Conservation (phyloP, 2,329 filamentous ascomycete species). For the Lojkania enalia region DNA sequence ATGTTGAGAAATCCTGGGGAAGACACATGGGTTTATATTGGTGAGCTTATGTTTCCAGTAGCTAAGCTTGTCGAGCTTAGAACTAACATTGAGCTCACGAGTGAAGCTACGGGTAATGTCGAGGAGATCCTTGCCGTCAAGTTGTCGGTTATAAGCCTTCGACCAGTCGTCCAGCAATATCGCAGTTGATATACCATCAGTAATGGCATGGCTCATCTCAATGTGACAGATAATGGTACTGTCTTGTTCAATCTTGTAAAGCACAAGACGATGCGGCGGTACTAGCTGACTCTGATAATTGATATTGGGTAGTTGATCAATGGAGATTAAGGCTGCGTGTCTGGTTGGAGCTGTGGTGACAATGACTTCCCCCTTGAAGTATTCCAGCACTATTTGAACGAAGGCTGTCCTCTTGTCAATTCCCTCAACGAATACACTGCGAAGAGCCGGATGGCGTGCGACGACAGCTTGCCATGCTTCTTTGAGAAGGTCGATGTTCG, state of each 20-base stretch:
- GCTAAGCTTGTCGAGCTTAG: background rate
- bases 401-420: background rate
- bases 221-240: background rate
- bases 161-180: background rate
- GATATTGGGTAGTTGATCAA: background rate
- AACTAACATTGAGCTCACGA: background rate
- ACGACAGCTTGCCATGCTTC: background rate
- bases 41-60: background rate
- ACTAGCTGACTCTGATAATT: background rate
- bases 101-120: background rate
- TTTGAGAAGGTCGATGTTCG: background rate
- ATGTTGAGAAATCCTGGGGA: background rate
- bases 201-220: background rate
- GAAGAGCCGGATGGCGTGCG: background rate
- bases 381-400: background rate
- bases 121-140: background rate
- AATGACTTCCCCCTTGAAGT: background rate
- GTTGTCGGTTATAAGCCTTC: background rate
- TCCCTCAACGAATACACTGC: background rate
- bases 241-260: background rate
- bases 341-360: background rate
- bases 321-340: background rate
- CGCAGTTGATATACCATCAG: background rate
- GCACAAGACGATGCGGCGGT: background rate
- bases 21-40: background rate